Percentiles rank a stretch among this genome's conserved stretches.
Evolutionary conservation across 331 rosid genomes (phyloP).

Genomic region (Malus hybrid): DNA sequence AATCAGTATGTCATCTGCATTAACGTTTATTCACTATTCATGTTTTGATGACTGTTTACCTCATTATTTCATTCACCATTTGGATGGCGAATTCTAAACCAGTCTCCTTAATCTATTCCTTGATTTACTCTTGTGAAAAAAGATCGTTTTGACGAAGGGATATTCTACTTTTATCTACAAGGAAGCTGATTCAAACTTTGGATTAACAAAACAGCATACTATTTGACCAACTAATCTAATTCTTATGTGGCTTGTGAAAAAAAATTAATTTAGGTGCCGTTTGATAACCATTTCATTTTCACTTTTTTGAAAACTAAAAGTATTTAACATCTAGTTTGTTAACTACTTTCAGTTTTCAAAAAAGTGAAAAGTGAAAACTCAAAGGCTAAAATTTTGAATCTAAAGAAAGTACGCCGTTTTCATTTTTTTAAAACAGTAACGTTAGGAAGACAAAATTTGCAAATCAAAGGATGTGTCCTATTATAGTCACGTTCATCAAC

Average conservation of each 20-base stretch:
- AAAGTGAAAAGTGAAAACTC: too few species aligned
- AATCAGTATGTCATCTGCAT: background rate
- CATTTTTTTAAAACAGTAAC: too few species aligned
- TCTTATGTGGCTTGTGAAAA: background rate
- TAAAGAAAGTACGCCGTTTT: too few species aligned
- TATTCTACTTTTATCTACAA: background rate
- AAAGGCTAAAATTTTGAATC: too few species aligned
- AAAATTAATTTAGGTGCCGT: background rate
- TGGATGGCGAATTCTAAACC: background rate
- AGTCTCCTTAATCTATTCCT: constrained; percentile 9
- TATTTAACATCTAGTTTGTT: too few species aligned
- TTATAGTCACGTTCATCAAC: too few species aligned
- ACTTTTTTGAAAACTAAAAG: too few species aligned
- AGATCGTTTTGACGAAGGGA: background rate
- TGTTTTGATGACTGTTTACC: background rate
- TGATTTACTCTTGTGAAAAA: constrained; percentile 11
- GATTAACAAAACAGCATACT: background rate
- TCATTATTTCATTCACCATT: background rate
- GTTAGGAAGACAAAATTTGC: too few species aligned
- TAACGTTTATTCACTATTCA: background rate
- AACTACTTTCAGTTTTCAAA: too few species aligned
- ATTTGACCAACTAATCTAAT: background rate
- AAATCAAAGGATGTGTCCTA: too few species aligned
- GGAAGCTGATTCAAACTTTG: background rate
- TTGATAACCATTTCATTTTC: too few species aligned